A percentile compares a stretch with the other conserved stretches of the same genome.
These are phyloP conservation scores for Halophytophthora batemanensis DNA, from an alignment of 352 stramenopile genomes.

Conservation along the genomic window DNA sequence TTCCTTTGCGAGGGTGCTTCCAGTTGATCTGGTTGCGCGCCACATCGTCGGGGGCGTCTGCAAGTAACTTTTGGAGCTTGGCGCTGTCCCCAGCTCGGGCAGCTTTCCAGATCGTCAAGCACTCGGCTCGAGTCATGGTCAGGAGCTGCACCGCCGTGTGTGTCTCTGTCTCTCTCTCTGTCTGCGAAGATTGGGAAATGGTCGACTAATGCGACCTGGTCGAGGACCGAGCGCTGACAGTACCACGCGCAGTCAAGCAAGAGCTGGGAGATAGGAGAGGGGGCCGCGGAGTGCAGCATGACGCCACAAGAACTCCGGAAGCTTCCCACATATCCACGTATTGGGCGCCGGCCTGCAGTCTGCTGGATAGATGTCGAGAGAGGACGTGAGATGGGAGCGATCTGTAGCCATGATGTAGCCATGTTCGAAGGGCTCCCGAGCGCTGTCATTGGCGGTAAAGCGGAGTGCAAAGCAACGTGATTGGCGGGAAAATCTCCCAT, in stretches of 20 bases:
- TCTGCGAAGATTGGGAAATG: slow-evolving; percentile 13
- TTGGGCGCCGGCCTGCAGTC: no score
- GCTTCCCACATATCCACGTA: no score
- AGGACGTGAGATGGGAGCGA: no score
- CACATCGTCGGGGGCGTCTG: slow-evolving; percentile 24
- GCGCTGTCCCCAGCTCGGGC: slow-evolving; percentile 24
- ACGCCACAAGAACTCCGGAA: no score
- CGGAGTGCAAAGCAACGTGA: background rate
- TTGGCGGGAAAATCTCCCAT: no score
- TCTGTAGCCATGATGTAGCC: background rate
- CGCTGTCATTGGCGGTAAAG: background rate
- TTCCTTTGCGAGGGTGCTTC: slow-evolving; percentile 42
- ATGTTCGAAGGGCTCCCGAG: background rate
- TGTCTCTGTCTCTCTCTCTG: background rate
- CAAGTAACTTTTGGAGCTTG: slow-evolving; percentile 24
- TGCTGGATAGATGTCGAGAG: no score
- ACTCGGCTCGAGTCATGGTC: slow-evolving; percentile 27
- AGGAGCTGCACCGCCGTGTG: background rate
- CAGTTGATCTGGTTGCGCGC: slow-evolving; percentile 32
- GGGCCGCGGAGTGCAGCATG: no score
- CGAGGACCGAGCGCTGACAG: no score
- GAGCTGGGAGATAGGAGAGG: no score
- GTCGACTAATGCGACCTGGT: background rate
- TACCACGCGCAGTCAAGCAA: no score
- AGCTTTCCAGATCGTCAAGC: slow-evolving; percentile 27